Percentiles rank a stretch among this genome's conserved stretches.
Evolutionary conservation across 768 basidiomycete genomes (phyloP).

Genomic region (Hypholoma sublateritium): DNA sequence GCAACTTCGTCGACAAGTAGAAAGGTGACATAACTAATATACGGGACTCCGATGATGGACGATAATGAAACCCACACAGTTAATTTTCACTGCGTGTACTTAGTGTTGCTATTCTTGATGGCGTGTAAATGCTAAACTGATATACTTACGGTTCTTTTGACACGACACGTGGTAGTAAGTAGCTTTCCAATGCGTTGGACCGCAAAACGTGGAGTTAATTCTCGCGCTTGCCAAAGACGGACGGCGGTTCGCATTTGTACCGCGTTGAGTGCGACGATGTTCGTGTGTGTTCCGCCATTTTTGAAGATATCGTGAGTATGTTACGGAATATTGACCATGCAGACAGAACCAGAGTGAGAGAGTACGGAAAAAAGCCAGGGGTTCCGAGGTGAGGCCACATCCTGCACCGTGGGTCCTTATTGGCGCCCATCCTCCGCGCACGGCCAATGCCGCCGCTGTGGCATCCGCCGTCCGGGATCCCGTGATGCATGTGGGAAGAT

Average conservation of each 20-base stretch:
- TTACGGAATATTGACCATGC: neutral
- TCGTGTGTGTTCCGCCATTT: neutral
- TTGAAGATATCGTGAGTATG: neutral
- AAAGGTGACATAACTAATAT: conserved; percentile 6
- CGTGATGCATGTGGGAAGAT: conserved; percentile 5
- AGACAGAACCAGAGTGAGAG: neutral
- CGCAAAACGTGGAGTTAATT: conserved; percentile 7
- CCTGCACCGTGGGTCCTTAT: conserved; percentile 9
- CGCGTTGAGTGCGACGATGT: neutral
- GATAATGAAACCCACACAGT: neutral
- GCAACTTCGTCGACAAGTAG: conserved; percentile 48
- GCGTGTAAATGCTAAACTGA: conserved; percentile 13
- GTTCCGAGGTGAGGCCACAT: neutral
- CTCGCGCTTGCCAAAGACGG: conserved; percentile 18
- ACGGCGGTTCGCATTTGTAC: neutral
- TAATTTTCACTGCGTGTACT: conserved; percentile 3
- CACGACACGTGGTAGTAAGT: conserved; percentile 16
- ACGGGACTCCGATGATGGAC: neutral
- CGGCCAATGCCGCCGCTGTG: neutral
- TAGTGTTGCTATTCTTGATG: conserved; percentile 1
- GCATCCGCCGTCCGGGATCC: neutral
- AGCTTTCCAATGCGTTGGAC: conserved; percentile 9
- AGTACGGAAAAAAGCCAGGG: neutral
- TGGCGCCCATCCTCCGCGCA: conserved; percentile 11
- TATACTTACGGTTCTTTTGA: conserved; percentile 15